A percentile compares a stretch with the other conserved stretches of the same genome.
phyloP scores from a whole-genome alignment of 345 rosid species.

The Cardamine chenopodiifolia region DNA sequence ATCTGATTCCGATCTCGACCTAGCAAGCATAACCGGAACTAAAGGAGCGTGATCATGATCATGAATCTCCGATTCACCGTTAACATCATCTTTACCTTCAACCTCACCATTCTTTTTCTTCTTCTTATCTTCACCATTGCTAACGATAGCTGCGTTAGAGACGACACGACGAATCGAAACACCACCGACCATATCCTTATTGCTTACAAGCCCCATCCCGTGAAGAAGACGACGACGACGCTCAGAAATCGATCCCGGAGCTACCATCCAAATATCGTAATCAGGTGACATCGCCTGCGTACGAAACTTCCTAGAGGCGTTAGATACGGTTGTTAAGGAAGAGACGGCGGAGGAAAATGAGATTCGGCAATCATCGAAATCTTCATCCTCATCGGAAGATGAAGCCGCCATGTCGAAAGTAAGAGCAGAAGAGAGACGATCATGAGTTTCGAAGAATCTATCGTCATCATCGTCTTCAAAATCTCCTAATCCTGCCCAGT shows the following conservation, averaged over 20 bases:
- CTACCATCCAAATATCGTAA: conserved; percentile 84
- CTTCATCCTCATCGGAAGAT: conserved; percentile 65
- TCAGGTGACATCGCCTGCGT: conserved; percentile 53
- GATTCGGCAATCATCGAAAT: conserved; percentile 66
- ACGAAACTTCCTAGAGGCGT: conserved; percentile 50
- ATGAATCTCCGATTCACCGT: conserved; percentile 5
- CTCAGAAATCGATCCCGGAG: conserved; percentile 81
- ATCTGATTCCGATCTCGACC: conserved; percentile 73
- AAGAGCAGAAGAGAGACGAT: conserved; percentile 61
- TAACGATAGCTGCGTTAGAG: conserved; percentile 8
- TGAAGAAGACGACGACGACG: conserved; percentile 77
- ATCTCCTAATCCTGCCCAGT: conserved; percentile 70
- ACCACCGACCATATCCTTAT: conserved; percentile 46
- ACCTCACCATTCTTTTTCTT: conserved; percentile 38
- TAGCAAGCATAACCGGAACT: conserved; percentile 48
- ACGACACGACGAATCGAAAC: conserved; percentile 43
- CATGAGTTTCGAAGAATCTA: conserved; percentile 69
- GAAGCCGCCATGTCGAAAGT: conserved; percentile 59
- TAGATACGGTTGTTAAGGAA: conserved; percentile 37
- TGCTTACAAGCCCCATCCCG: conserved; percentile 73
- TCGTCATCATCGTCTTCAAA: conserved; percentile 75
- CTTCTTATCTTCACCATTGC: background rate
- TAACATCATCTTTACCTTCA: conserved; percentile 21
- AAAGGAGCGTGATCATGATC: conserved; percentile 24
- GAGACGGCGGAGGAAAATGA: conserved; percentile 68